A percentile compares a stretch with the other conserved stretches of the same genome.
Conservation (phyloP, 345 rosid genomes). For the Salix brachista region DNA sequence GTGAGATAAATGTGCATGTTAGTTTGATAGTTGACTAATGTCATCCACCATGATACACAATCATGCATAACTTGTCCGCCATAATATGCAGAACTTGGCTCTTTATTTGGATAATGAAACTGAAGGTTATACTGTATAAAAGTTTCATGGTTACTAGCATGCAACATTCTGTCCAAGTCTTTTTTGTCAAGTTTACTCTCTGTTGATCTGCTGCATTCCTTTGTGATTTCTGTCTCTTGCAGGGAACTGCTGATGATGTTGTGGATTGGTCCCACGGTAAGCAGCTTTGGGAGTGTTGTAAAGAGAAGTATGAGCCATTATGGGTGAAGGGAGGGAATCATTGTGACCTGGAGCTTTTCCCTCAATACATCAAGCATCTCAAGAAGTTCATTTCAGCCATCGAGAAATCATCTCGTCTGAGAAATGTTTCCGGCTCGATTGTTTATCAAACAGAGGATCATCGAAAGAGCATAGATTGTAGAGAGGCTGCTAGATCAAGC, state of each 20-base stretch:
- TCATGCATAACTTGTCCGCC: background rate
- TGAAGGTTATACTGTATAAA: background rate
- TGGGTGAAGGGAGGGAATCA: slow-evolving; percentile 96
- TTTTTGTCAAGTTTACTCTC: background rate
- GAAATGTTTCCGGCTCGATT: slow-evolving; percentile 27
- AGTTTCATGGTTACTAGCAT: background rate
- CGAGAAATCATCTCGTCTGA: slow-evolving; percentile 45
- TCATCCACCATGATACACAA: background rate
- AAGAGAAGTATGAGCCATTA: slow-evolving; percentile 83
- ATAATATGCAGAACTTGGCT: background rate
- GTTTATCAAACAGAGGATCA: slow-evolving; percentile 45
- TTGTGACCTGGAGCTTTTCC: slow-evolving; percentile 77
- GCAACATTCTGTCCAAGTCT: background rate
- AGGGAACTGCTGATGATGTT: slow-evolving; percentile 93
- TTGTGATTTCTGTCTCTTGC: slow-evolving; percentile 16
- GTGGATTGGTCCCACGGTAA: slow-evolving; percentile 90
- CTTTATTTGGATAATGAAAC: background rate
- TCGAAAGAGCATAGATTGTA: slow-evolving; percentile 57
- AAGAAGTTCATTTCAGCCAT: slow-evolving; percentile 78
- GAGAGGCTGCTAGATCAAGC: slow-evolving; percentile 43
- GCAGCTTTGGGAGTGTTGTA: slow-evolving; percentile 78
- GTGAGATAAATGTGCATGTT: background rate
- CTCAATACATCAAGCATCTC: slow-evolving; percentile 80
- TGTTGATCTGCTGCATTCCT: background rate
- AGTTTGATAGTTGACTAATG: background rate